These are phyloP conservation scores for Laburnicola sp. DNA, from an alignment of 2,329 filamentous ascomycete species.

Conservation along the genomic window DNA sequence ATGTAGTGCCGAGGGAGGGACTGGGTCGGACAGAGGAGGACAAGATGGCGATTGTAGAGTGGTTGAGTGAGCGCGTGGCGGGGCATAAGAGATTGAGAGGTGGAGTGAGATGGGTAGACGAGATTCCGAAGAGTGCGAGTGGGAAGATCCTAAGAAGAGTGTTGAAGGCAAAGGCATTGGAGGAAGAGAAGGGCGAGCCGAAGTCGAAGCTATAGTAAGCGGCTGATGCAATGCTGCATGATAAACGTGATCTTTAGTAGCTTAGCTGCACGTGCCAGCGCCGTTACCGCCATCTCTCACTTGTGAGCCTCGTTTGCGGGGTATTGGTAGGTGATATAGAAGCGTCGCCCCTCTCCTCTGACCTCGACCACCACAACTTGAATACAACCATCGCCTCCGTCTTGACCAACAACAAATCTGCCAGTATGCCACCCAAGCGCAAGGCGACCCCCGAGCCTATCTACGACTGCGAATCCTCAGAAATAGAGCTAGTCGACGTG, in stretches of 20 bases:
- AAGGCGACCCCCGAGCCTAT: neutral
- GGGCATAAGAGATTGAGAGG: conserved; percentile 53
- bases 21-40: conserved; percentile 36
- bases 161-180: conserved; percentile 48
- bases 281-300: too few species aligned
- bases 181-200: conserved; percentile 42
- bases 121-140: conserved; percentile 53
- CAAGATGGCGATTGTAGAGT: conserved; percentile 47
- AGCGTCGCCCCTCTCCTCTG: neutral
- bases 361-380: too few species aligned
- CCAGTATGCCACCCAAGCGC: neutral
- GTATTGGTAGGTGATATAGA: too few species aligned
- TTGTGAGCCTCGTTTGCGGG: too few species aligned
- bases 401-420: neutral
- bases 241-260: too few species aligned
- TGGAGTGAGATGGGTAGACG: conserved; percentile 51
- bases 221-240: too few species aligned
- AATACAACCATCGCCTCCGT: too few species aligned
- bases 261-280: too few species aligned
- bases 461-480: neutral
- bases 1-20: conserved; percentile 40
- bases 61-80: conserved; percentile 49
- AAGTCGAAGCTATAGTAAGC: conserved; percentile 50
- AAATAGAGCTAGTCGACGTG: neutral
- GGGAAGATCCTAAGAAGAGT: conserved; percentile 54